phyloP scores from a whole-genome alignment of 2,329 filamentous ascomycete genomes.

The Metarhizium humberi region DNA sequence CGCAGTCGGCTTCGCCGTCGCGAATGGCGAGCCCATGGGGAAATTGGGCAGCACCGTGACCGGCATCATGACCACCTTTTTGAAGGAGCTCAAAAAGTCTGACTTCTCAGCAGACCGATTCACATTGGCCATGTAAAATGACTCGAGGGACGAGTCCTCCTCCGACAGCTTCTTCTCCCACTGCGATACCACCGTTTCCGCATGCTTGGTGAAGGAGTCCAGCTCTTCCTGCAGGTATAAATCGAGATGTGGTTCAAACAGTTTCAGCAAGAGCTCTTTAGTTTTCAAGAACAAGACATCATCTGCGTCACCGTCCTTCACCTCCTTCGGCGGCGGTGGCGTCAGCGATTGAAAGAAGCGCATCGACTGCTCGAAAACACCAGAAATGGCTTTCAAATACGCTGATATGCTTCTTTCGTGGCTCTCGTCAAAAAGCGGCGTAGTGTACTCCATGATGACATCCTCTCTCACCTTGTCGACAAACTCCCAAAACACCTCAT shows the following conservation, averaged over 20 bases:
- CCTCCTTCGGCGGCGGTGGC: slow-evolving; percentile 51
- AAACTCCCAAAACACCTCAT: slow-evolving; percentile 66
- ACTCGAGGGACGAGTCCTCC: slow-evolving; percentile 83
- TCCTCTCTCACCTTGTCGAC: slow-evolving; percentile 78
- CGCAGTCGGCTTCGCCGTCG: slow-evolving; percentile 26
- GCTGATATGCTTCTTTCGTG: slow-evolving; percentile 65
- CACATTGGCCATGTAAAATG: slow-evolving; percentile 91
- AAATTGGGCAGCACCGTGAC: slow-evolving; percentile 79
- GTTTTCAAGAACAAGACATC: slow-evolving; percentile 55
- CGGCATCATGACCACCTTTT: slow-evolving; percentile 98
- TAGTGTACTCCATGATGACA: slow-evolving; percentile 78
- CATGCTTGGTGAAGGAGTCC: slow-evolving; percentile 69
- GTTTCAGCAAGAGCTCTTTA: slow-evolving; percentile 56
- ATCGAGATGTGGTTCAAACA: slow-evolving; percentile 91
- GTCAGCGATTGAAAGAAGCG: slow-evolving; percentile 65
- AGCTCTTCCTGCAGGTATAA: slow-evolving; percentile 88
- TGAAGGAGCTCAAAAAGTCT: slow-evolving; percentile 93
- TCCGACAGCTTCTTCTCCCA: slow-evolving; percentile 93
- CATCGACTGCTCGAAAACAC: slow-evolving; percentile 77
- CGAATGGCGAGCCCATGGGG: slow-evolving; percentile 49
- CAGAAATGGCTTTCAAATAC: slow-evolving; percentile 80
- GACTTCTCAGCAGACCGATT: slow-evolving; percentile 93
- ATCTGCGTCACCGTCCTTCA: slow-evolving; percentile 28
- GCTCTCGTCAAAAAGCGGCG: slow-evolving; percentile 76
- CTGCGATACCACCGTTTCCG: slow-evolving; percentile 64